Conservation (phyloP, 257 asterid genomes). For the Petunia secreta region DNA sequence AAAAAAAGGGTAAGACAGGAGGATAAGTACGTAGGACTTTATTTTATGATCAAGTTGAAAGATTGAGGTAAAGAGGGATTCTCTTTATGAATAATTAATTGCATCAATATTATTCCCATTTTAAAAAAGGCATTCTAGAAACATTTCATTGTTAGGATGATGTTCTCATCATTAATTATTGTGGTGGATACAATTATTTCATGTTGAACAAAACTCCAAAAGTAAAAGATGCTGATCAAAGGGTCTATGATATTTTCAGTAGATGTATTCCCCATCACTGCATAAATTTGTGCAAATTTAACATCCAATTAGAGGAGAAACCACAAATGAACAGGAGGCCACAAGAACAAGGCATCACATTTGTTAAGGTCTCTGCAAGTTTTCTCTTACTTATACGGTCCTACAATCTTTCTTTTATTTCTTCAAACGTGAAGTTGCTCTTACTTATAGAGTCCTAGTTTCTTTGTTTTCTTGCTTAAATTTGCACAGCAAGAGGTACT, state of each 20-base stretch:
- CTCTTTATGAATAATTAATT: background rate
- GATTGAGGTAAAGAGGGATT: background rate
- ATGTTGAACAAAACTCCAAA: background rate
- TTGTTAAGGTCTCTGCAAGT: no score
- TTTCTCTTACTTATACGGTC: no score
- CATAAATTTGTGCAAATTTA: background rate
- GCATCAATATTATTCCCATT: background rate
- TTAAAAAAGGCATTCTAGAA: background rate
- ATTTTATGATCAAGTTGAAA: background rate
- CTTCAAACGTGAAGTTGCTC: no score
- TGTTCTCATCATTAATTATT: background rate
- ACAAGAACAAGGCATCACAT: background rate
- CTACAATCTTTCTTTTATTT: no score
- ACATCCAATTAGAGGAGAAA: background rate
- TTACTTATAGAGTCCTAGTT: no score
- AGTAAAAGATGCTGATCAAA: background rate
- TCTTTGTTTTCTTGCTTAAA: no score
- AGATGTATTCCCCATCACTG: slow-evolving; percentile 3
- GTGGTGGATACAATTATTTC: background rate
- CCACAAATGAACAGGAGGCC: background rate
- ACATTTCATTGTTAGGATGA: background rate
- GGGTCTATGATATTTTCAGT: background rate
- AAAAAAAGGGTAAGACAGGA: no score
- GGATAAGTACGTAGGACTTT: background rate
- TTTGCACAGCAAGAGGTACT: no score